Evolutionary conservation across 805 yeast species (phyloP), one percentile per base, ranked within the genome.

Genomic region (Starmerella floricola): DNA sequence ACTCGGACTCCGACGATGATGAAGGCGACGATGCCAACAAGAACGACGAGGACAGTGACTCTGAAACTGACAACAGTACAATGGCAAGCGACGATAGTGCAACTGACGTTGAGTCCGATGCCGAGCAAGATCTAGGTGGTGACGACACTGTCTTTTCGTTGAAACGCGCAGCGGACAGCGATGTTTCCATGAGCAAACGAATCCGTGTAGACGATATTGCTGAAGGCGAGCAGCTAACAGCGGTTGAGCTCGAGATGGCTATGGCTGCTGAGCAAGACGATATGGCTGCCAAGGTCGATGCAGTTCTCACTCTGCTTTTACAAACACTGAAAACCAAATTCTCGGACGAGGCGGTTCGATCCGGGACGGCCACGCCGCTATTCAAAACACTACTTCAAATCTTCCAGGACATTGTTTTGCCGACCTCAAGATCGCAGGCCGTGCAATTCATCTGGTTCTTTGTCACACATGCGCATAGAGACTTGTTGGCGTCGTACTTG

Each of bases 361-460:
- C 70, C 19, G 86, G 82, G 12, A 75, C 72, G 44, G 84, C 86
- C 1, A 72, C 84, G 6, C 62, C 68, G 12, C 63, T 83, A 13
- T 88, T 78, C 64, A 79, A 78, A 51, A 78, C 83, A 2, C 65
- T 91, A 42, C 73, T 81, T 1, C 73, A 87, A 1, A 65, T 83
- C 20, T 88, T 88, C 68, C 78, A 76, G 55, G 71, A 85, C 1
- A 91, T 84, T 52, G 73, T 91, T 31, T 65, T 88, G 47, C 93
- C 96, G 19, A 91, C 98, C 1, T 94, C 87, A 60, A 79, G 80
- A 59, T 88, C 97, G 11, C 76, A 83, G 55, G 78, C 86, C 31
- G 78, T 84, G 18, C 98, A 88, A 61, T 88, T 81, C 57, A 64
- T 87, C 20, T 61, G 87, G 59, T 88, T 88, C 62, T 78, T 78